Conservation (phyloP, 1,139 yeast species). For the Zygoascus sp. region DNA sequence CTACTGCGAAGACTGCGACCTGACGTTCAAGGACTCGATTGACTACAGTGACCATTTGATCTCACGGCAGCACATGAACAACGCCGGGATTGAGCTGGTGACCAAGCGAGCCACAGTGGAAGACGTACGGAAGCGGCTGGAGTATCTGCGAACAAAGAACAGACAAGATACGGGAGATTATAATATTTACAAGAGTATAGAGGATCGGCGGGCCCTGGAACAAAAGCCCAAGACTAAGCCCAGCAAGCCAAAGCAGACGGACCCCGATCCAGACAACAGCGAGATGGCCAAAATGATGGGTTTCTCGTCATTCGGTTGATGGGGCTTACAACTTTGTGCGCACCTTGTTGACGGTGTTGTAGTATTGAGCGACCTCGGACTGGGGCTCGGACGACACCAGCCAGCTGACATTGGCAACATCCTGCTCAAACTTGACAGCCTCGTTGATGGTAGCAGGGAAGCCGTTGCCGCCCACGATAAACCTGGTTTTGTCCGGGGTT, state of each 20-base stretch:
- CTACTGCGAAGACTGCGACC: slow-evolving; percentile 71
- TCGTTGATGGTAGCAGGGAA: slow-evolving; percentile 99
- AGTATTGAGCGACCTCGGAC: slow-evolving; percentile 7
- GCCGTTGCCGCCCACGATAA: slow-evolving; percentile 69
- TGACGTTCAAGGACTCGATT: slow-evolving; percentile 76
- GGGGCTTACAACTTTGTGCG: neutral
- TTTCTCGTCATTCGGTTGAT: slow-evolving; percentile 33
- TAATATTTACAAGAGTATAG: slow-evolving; percentile 45
- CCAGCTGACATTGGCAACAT: slow-evolving; percentile 48
- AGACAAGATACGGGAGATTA: slow-evolving; percentile 39
- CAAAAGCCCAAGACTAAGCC: slow-evolving; percentile 25
- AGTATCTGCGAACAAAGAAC: slow-evolving; percentile 30
- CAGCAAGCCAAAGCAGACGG: slow-evolving; percentile 24
- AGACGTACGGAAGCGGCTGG: slow-evolving; percentile 36
- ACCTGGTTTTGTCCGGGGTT: slow-evolving; percentile 46
- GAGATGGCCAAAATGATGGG: slow-evolving; percentile 53
- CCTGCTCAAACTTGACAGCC: slow-evolving; percentile 82
- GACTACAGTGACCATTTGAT: slow-evolving; percentile 81
- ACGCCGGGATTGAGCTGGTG: slow-evolving; percentile 32
- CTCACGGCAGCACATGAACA: slow-evolving; percentile 43
- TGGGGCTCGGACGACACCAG: neutral
- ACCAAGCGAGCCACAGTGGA: slow-evolving; percentile 35
- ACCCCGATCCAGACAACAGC: slow-evolving; percentile 18
- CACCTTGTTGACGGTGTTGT: slow-evolving; percentile 7
- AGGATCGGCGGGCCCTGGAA: slow-evolving; percentile 37